Evolutionary conservation across 2,329 filamentous ascomycete species (phyloP).

Genomic region (Ophiostoma perfectum): DNA sequence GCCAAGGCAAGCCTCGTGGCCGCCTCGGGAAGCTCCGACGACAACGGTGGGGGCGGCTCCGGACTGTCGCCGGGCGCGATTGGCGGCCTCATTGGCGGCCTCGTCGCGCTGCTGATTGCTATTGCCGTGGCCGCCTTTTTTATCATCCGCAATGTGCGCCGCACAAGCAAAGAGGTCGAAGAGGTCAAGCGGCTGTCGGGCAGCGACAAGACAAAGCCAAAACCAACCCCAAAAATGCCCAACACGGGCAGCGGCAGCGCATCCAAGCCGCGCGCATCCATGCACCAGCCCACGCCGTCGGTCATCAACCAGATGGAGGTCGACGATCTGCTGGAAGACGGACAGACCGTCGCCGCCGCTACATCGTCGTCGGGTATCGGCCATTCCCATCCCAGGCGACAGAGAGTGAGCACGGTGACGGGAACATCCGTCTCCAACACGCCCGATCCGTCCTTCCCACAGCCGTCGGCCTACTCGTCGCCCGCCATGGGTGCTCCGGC

Average conservation of each 20-base stretch:
- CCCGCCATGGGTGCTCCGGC: not conserved
- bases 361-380: not conserved
- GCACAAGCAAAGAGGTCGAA: slow-evolving; percentile 39
- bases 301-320: slow-evolving; percentile 41
- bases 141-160: slow-evolving; percentile 47
- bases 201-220: slow-evolving; percentile 30
- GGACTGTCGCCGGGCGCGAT: slow-evolving; percentile 40
- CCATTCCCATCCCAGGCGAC: not conserved
- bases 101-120: slow-evolving; percentile 43
- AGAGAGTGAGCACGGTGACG: too few relatives aligned
- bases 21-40: slow-evolving; percentile 23
- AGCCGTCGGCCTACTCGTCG: not conserved
- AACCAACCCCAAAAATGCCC: not conserved
- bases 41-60: slow-evolving; percentile 22
- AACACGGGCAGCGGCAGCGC: slow-evolving; percentile 29
- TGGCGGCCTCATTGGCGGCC: slow-evolving; percentile 51
- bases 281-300: slow-evolving; percentile 36
- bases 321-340: slow-evolving; percentile 35
- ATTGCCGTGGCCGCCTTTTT: slow-evolving; percentile 44
- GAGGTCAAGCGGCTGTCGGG: slow-evolving; percentile 22
- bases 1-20: slow-evolving; percentile 38
- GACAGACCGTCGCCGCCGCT: not conserved
- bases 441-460: not conserved
- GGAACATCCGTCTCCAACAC: too few relatives aligned
- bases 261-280: slow-evolving; percentile 34